These are phyloP conservation scores for Debaryomyces prosopidis DNA, from an alignment of 805 yeast genomes.

Conservation along the genomic window DNA sequence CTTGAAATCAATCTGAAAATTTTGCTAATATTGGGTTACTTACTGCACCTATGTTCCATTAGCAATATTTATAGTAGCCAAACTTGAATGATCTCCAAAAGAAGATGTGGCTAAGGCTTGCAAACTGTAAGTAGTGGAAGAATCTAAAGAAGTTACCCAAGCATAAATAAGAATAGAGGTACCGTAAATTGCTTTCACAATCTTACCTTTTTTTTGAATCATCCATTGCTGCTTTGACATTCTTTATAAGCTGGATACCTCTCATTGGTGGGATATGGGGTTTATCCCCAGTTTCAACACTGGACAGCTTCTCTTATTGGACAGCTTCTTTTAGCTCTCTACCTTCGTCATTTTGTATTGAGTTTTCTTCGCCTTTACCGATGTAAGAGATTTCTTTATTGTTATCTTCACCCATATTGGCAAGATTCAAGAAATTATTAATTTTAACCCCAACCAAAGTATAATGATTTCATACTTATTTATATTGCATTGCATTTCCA, in stretches of 20 bases:
- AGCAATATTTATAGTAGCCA: slow-evolving; percentile 15
- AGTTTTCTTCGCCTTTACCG: too few species aligned
- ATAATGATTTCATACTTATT: too few species aligned
- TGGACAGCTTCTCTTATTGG: too few species aligned
- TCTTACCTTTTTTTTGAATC: slow-evolving; percentile 10
- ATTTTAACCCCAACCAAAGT: too few species aligned
- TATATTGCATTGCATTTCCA: too few species aligned
- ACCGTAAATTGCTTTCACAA: slow-evolving; percentile 14
- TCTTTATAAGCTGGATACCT: slow-evolving; percentile 26
- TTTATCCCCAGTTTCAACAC: too few species aligned
- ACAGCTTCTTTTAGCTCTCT: too few species aligned
- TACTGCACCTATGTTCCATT: slow-evolving; percentile 20
- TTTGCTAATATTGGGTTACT: slow-evolving; percentile 22
- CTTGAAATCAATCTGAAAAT: slow-evolving; percentile 25
- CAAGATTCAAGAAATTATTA: too few species aligned
- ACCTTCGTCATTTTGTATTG: too few species aligned
- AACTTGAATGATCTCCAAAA: slow-evolving; percentile 17
- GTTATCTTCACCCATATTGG: too few species aligned
- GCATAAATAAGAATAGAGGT: slow-evolving; percentile 20
- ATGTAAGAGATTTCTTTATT: too few species aligned
- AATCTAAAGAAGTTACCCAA: slow-evolving; percentile 15
- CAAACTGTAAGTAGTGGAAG: slow-evolving; percentile 29
- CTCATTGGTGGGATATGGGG: too few species aligned
- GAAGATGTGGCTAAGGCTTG: slow-evolving; percentile 33
- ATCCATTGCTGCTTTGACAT: slow-evolving; percentile 15